phyloP scores from a whole-genome alignment of 2,329 filamentous ascomycete genomes.

The Cephalotrichum gorgonifer region DNA sequence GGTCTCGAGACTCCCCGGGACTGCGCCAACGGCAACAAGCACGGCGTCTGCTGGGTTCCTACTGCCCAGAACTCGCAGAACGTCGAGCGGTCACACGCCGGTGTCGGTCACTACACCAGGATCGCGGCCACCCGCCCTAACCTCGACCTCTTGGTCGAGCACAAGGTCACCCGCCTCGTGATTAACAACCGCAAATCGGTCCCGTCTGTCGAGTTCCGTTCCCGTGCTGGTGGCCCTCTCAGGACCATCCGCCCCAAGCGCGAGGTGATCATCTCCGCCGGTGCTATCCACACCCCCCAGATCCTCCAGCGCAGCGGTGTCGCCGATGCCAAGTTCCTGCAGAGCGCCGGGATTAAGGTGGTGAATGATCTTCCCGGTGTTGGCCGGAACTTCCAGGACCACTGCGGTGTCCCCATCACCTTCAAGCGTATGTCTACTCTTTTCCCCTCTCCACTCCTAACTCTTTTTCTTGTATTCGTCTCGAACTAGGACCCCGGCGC shows the following conservation, averaged over 20 bases:
- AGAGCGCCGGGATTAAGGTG: slow-evolving; percentile 27
- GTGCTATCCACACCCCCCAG: slow-evolving; percentile 38
- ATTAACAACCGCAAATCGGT: slow-evolving; percentile 5
- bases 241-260: slow-evolving; percentile 11
- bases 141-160: slow-evolving; percentile 15
- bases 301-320: slow-evolving; percentile 40
- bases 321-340: slow-evolving; percentile 26
- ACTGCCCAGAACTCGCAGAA: slow-evolving; percentile 18
- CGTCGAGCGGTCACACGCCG: slow-evolving; percentile 17
- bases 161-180: slow-evolving; percentile 16
- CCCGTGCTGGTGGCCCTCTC: slow-evolving; percentile 11
- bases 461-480: slow-evolving; percentile 2
- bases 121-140: slow-evolving; percentile 13
- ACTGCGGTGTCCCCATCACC: slow-evolving; percentile 23
- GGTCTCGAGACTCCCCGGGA: slow-evolving; percentile 11
- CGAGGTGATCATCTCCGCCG: slow-evolving; percentile 36
- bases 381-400: slow-evolving; percentile 49
- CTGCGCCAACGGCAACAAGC: slow-evolving; percentile 18
- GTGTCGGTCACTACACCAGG: slow-evolving; percentile 18
- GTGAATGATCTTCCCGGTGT: slow-evolving; percentile 42
- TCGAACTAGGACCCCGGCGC: slow-evolving; percentile 10
- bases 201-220: slow-evolving; percentile 12
- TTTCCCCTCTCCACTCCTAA: background rate
- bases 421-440: slow-evolving; percentile 8
- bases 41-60: slow-evolving; percentile 20